Conservation (phyloP, 2,329 filamentous ascomycete genomes). For the Fusarium sp. region DNA sequence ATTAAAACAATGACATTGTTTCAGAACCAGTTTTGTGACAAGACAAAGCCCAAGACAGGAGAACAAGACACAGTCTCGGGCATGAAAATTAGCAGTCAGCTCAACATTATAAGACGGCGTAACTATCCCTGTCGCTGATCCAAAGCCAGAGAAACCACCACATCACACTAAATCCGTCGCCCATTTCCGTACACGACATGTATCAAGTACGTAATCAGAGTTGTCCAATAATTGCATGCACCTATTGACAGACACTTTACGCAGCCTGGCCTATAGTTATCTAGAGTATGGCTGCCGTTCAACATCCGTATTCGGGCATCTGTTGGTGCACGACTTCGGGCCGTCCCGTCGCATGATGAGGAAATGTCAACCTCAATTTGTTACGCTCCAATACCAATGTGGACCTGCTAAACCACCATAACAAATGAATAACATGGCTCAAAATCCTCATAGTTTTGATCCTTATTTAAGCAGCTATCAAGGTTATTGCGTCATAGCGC, state of each 20-base stretch:
- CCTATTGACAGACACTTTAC: background rate
- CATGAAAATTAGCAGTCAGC: background rate
- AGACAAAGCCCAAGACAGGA: background rate
- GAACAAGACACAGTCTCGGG: background rate
- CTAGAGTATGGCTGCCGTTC: too few relatives aligned
- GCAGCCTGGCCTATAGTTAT: background rate
- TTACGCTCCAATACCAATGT: too few relatives aligned
- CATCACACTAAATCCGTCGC: background rate
- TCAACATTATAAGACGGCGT: constrained; percentile 2
- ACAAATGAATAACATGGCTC: too few relatives aligned
- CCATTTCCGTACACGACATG: background rate
- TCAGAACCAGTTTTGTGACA: background rate
- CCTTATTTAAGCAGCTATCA: constrained; percentile 5
- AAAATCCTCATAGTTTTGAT: too few relatives aligned
- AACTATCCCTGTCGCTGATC: background rate
- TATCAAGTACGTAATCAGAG: background rate
- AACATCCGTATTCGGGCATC: too few relatives aligned
- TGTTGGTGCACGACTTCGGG: too few relatives aligned
- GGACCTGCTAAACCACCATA: too few relatives aligned
- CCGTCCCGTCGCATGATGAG: too few relatives aligned
- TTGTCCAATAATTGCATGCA: background rate
- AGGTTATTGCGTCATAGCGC: constrained; percentile 10
- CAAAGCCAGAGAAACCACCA: background rate
- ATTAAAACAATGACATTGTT: background rate
- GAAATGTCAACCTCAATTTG: too few relatives aligned